Conservation (phyloP, 2,329 filamentous ascomycete species). For the Metarhizium sp. region DNA sequence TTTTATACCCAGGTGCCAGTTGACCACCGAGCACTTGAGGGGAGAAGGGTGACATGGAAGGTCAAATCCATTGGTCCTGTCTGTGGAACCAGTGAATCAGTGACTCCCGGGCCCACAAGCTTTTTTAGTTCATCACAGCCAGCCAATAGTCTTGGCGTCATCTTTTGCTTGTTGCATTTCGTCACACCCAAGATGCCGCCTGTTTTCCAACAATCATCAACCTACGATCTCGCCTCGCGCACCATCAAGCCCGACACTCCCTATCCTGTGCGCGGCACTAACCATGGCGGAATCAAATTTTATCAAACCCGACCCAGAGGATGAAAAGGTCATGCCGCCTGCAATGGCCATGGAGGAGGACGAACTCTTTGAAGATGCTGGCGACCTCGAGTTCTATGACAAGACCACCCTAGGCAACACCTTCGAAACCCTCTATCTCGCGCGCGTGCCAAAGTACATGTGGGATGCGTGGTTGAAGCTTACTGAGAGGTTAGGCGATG, state of each 20-base stretch:
- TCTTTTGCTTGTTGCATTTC: neutral
- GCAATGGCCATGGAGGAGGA: conserved; percentile 47
- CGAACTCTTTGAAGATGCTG: conserved; percentile 55
- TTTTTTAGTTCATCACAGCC: neutral
- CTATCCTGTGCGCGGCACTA: neutral
- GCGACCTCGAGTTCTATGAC: conserved; percentile 48
- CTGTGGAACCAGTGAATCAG: too few species aligned
- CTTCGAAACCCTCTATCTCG: conserved; percentile 53
- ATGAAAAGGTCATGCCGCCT: conserved; percentile 24
- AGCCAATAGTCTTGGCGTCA: neutral
- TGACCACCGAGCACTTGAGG: too few species aligned
- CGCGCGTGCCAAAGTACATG: conserved; percentile 68
- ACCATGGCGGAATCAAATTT: conserved; percentile 23
- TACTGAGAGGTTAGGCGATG: conserved; percentile 56
- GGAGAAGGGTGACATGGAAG: too few species aligned
- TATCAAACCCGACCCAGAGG: conserved; percentile 42
- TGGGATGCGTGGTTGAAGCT: conserved; percentile 65
- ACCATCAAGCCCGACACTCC: neutral
- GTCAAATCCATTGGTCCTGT: too few species aligned
- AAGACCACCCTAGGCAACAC: conserved; percentile 26
- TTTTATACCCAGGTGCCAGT: neutral
- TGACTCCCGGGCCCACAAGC: too few species aligned
- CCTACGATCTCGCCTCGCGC: neutral
- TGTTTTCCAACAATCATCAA: neutral
- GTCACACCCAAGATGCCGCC: neutral